A percentile compares a stretch with the other conserved stretches of the same genome.
Evolutionary conservation across 345 rosid genomes (phyloP).

Genomic region (Sisymbrium irio): DNA sequence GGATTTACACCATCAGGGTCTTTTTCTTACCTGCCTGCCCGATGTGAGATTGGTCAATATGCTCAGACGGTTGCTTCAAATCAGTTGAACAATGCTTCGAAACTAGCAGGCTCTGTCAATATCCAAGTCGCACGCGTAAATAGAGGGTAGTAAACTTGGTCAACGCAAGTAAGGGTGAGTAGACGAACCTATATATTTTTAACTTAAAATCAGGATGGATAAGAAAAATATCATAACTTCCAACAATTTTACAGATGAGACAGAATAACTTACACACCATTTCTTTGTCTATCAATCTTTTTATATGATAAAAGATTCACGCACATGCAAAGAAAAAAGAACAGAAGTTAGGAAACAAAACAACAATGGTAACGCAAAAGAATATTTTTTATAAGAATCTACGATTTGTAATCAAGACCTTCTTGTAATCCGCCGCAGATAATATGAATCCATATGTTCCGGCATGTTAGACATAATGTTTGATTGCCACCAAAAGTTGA

Average conservation of each 20-base stretch:
- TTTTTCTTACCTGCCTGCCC: slow-evolving; percentile 33
- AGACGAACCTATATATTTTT: background rate
- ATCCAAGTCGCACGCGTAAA: slow-evolving; percentile 15
- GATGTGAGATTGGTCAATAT: slow-evolving; percentile 18
- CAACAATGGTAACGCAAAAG: slow-evolving; percentile 7
- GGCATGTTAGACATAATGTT: slow-evolving; percentile 53
- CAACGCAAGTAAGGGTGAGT: background rate
- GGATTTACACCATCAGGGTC: background rate
- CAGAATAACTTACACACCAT: slow-evolving; percentile 54
- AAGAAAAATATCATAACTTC: slow-evolving; percentile 13
- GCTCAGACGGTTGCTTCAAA: slow-evolving; percentile 15
- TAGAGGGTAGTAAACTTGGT: slow-evolving; percentile 3
- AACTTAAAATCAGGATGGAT: slow-evolving; percentile 3
- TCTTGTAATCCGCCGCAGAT: slow-evolving; percentile 70
- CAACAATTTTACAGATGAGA: slow-evolving; percentile 13
- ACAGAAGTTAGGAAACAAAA: slow-evolving; percentile 28
- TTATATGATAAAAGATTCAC: slow-evolving; percentile 18
- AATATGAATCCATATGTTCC: slow-evolving; percentile 88
- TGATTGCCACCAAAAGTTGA: slow-evolving; percentile 93
- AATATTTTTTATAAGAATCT: background rate
- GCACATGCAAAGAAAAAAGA: slow-evolving; percentile 28
- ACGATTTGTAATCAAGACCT: slow-evolving; percentile 42
- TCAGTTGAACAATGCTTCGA: slow-evolving; percentile 15
- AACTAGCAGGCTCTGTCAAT: slow-evolving; percentile 31
- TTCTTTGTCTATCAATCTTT: slow-evolving; percentile 82